phyloP scores from a whole-genome alignment of 768 basidiomycete genomes.

The Mycena leptocephala region DNA sequence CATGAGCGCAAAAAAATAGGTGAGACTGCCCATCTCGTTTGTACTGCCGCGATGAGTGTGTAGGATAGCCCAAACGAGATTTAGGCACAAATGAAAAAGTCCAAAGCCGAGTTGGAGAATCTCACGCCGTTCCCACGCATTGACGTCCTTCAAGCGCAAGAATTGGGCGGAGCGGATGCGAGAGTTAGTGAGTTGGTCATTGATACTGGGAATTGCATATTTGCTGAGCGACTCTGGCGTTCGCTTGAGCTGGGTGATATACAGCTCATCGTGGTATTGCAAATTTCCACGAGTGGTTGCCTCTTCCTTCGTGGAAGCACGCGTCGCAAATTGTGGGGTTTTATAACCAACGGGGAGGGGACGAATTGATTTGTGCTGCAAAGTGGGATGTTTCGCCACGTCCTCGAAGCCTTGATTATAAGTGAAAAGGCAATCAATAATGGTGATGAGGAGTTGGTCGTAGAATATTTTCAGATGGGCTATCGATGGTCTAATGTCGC shows the following conservation, averaged over 20 bases:
- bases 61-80: slow-evolving; percentile 52
- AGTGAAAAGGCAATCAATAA: too few relatives aligned
- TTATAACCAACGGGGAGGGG: too few relatives aligned
- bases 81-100: slow-evolving; percentile 52
- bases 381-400: too few relatives aligned
- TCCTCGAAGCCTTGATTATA: too few relatives aligned
- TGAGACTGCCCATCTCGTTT: slow-evolving; percentile 42
- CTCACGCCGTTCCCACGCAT: neutral
- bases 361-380: too few relatives aligned
- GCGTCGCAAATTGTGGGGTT: too few relatives aligned
- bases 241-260: neutral
- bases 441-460: too few relatives aligned
- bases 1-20: slow-evolving; percentile 48
- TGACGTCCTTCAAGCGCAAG: neutral
- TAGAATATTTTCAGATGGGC: too few relatives aligned
- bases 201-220: neutral
- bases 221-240: neutral
- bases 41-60: slow-evolving; percentile 47
- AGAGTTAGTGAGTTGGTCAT: neutral
- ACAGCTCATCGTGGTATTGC: neutral
- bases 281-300: neutral
- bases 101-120: slow-evolving; percentile 40
- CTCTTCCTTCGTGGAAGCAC: neutral
- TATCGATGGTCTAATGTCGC: too few relatives aligned
- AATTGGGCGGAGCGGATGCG: neutral